These are phyloP conservation scores for Penicillium aurantiogriseum DNA, from an alignment of 2,329 filamentous ascomycete genomes.

Conservation along the genomic window DNA sequence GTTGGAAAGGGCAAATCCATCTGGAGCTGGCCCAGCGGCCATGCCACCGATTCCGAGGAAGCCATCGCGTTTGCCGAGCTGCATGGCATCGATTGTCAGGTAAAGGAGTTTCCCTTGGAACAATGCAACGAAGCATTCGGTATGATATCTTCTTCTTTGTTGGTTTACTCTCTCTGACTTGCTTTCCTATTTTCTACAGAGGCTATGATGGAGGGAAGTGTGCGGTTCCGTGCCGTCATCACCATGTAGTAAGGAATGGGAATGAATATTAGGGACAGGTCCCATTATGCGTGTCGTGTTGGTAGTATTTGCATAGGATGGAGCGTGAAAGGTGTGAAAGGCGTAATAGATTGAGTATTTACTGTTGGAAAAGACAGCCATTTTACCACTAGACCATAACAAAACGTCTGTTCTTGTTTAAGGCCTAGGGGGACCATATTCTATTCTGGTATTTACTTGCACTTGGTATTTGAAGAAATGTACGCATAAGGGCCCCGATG, in stretches of 20 bases:
- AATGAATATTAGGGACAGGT: neutral
- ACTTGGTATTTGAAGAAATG: neutral
- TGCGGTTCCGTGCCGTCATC: neutral
- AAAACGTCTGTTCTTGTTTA: too few relatives aligned
- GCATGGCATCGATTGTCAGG: conserved; percentile 52
- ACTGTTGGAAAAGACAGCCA: neutral
- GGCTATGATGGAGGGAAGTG: neutral
- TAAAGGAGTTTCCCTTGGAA: conserved; percentile 51
- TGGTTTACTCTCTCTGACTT: neutral
- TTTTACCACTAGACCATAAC: too few relatives aligned
- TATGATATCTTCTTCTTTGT: neutral
- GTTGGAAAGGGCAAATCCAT: neutral
- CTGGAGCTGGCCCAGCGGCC: conserved; percentile 51
- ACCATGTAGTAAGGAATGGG: neutral
- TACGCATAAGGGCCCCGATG: too few relatives aligned
- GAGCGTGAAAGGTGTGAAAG: neutral
- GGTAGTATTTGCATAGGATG: neutral
- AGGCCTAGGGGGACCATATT: too few relatives aligned
- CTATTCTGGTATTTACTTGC: too few relatives aligned
- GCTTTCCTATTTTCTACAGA: neutral
- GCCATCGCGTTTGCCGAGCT: conserved; percentile 47
- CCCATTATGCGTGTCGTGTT: neutral
- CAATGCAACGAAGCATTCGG: neutral
- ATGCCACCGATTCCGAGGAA: conserved; percentile 54
- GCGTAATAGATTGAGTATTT: neutral